Evolutionary conservation across 768 basidiomycete species (phyloP).

Genomic region (Holtermannia corniformis): DNA sequence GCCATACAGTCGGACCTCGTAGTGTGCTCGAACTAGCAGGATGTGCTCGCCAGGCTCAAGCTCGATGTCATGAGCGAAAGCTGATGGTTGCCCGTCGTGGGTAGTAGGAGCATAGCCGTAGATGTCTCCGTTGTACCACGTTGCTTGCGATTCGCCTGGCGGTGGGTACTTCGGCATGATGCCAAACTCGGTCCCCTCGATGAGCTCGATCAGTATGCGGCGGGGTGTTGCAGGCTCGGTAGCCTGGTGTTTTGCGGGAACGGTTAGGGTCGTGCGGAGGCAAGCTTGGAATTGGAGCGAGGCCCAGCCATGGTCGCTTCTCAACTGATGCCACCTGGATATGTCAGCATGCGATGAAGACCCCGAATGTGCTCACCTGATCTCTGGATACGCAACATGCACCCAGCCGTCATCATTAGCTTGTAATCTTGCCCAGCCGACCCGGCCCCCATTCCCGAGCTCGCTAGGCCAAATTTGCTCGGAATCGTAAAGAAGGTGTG

Average conservation of each 20-base stretch:
- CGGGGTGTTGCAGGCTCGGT: slow-evolving; percentile 46
- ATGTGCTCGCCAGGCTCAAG: slow-evolving; percentile 51
- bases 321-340: slow-evolving; percentile 61
- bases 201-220: slow-evolving; percentile 52
- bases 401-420: slow-evolving; percentile 17
- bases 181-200: slow-evolving; percentile 68
- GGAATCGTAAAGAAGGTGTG: slow-evolving; percentile 9
- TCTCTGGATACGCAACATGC: slow-evolving; percentile 22
- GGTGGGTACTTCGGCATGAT: slow-evolving; percentile 47
- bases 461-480: slow-evolving; percentile 26
- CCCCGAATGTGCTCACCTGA: slow-evolving; percentile 10
- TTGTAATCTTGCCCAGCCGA: slow-evolving; percentile 23
- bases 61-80: slow-evolving; percentile 49
- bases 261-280: slow-evolving; percentile 55
- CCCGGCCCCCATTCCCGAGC: slow-evolving; percentile 15
- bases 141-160: slow-evolving; percentile 31
- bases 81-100: slow-evolving; percentile 47
- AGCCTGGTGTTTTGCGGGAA: slow-evolving; percentile 27
- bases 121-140: slow-evolving; percentile 82
- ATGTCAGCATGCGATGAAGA: neutral
- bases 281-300: slow-evolving; percentile 70
- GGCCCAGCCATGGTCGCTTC: slow-evolving; percentile 76
- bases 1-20: slow-evolving; percentile 83
- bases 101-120: slow-evolving; percentile 54
- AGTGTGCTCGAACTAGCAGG: slow-evolving; percentile 68